phyloP scores from a whole-genome alignment of 2,329 filamentous ascomycete genomes.

The Stemphylium vesicarium region DNA sequence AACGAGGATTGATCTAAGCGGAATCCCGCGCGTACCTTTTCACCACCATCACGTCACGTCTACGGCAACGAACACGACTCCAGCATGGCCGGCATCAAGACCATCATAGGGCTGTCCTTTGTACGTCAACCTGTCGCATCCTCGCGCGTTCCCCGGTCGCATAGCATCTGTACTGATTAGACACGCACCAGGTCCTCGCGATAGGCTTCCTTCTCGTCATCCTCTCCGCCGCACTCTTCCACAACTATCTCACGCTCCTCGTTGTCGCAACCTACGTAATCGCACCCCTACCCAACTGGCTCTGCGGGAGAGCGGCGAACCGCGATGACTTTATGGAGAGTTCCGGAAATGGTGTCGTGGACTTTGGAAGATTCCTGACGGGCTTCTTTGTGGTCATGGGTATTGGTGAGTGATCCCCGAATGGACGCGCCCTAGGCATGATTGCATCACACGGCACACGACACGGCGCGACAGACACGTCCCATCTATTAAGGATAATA shows the following conservation, averaged over 20 bases:
- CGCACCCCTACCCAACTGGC: constrained; percentile 95
- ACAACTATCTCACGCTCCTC: constrained; percentile 92
- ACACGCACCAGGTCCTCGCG: constrained; percentile 73
- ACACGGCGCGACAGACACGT: neutral
- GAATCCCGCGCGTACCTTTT: neutral
- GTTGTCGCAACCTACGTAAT: constrained; percentile 96
- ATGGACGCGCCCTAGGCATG: neutral
- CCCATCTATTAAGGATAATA: neutral
- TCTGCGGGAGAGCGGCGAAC: constrained; percentile 85
- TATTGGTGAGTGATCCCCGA: constrained; percentile 72
- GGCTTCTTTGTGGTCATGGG: constrained; percentile 98
- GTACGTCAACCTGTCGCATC: constrained; percentile 58
- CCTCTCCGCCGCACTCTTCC: constrained; percentile 92
- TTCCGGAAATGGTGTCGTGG: constrained; percentile 81
- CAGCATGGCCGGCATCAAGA: constrained; percentile 88
- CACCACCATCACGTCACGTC: neutral
- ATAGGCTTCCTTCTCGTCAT: constrained; percentile 99
- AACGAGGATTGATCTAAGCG: constrained; percentile 4
- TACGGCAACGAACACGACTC: neutral
- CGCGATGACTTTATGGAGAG: constrained; percentile 95
- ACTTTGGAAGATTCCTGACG: constrained; percentile 92
- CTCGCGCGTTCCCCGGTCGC: constrained; percentile 8
- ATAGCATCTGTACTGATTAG: constrained; percentile 5
- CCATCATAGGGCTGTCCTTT: constrained; percentile 98
- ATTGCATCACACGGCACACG: neutral